Conservation (phyloP, 2,329 filamentous ascomycete species). For the Gaeumannomyces sp. region DNA sequence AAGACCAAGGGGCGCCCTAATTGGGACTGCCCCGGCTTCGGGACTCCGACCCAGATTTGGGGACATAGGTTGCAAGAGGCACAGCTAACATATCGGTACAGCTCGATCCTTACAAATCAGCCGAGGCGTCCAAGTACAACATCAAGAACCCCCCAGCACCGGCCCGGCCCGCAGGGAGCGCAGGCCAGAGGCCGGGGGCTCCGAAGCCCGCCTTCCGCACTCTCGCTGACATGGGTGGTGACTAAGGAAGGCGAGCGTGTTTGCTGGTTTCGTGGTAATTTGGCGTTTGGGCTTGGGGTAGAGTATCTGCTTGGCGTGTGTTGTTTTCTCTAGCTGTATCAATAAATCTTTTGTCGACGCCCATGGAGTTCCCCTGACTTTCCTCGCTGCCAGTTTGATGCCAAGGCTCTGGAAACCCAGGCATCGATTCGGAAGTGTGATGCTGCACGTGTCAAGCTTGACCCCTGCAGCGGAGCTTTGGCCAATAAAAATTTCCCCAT, state of each 20-base stretch:
- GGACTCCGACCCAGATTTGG: no score
- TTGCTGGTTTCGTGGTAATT: not conserved
- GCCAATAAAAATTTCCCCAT: not conserved
- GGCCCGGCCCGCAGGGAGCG: slow-evolving; percentile 14
- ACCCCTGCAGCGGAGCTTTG: not conserved
- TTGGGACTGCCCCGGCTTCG: no score
- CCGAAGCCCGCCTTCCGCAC: slow-evolving; percentile 41
- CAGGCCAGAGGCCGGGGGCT: slow-evolving; percentile 18
- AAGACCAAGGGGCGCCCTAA: no score
- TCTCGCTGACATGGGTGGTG: slow-evolving; percentile 43
- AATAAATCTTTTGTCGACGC: not conserved
- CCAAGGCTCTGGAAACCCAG: not conserved
- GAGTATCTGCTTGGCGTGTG: not conserved
- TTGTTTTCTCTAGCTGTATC: not conserved
- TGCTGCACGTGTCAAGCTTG: not conserved
- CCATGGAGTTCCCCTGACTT: not conserved
- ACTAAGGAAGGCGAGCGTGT: slow-evolving; percentile 14
- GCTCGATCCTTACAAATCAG: slow-evolving; percentile 57
- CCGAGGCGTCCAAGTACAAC: slow-evolving; percentile 55
- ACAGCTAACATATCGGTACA: slow-evolving; percentile 21
- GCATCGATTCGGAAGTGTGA: not conserved
- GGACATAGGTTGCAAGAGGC: no score
- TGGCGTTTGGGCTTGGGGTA: slow-evolving; percentile 2
- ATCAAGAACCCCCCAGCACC: slow-evolving; percentile 34
- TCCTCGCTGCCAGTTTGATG: not conserved